Evolutionary conservation across 257 asterid genomes (phyloP).

Genomic region (Craterostigma plantagineum): DNA sequence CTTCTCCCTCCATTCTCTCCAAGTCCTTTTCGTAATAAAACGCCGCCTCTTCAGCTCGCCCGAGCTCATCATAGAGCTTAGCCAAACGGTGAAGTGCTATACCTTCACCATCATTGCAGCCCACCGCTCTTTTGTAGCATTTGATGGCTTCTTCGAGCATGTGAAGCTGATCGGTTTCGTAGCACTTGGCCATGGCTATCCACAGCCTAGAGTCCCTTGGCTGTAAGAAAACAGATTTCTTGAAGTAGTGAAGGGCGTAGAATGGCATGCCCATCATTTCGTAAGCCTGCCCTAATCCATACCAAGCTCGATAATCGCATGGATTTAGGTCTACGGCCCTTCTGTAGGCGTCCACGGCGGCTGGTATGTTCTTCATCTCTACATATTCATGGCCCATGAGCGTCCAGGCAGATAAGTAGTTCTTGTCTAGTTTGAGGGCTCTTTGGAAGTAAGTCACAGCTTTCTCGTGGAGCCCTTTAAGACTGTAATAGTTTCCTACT

Average conservation of each 20-base stretch:
- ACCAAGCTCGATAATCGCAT: slow-evolving; percentile 98
- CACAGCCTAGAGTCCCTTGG: slow-evolving; percentile 82
- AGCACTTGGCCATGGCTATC: slow-evolving; percentile 98
- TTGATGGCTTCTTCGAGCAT: slow-evolving; percentile 91
- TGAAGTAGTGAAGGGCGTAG: slow-evolving; percentile 85
- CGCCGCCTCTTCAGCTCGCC: slow-evolving; percentile 59
- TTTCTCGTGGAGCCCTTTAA: slow-evolving; percentile 88
- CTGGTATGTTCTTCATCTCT: slow-evolving; percentile 91
- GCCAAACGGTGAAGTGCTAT: slow-evolving; percentile 76
- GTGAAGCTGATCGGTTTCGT: slow-evolving; percentile 66
- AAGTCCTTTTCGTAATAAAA: slow-evolving; percentile 76
- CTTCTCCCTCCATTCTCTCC: slow-evolving; percentile 91
- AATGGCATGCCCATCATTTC: slow-evolving; percentile 96
- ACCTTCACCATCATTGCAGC: slow-evolving; percentile 73
- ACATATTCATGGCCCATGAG: slow-evolving; percentile 95
- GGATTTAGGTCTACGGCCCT: slow-evolving; percentile 88
- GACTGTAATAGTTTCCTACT: slow-evolving; percentile 80
- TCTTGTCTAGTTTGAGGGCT: slow-evolving; percentile 83
- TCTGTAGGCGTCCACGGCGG: slow-evolving; percentile 87
- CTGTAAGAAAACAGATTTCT: slow-evolving; percentile 81
- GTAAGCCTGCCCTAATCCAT: slow-evolving; percentile 90
- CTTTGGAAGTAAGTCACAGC: slow-evolving; percentile 69
- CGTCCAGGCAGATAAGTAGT: slow-evolving; percentile 89
- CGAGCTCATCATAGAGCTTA: slow-evolving; percentile 58
- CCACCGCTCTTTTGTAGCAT: slow-evolving; percentile 63